phyloP scores from a whole-genome alignment of 495 filamentous ascomycete species.

The Xylaria bambusicola region DNA sequence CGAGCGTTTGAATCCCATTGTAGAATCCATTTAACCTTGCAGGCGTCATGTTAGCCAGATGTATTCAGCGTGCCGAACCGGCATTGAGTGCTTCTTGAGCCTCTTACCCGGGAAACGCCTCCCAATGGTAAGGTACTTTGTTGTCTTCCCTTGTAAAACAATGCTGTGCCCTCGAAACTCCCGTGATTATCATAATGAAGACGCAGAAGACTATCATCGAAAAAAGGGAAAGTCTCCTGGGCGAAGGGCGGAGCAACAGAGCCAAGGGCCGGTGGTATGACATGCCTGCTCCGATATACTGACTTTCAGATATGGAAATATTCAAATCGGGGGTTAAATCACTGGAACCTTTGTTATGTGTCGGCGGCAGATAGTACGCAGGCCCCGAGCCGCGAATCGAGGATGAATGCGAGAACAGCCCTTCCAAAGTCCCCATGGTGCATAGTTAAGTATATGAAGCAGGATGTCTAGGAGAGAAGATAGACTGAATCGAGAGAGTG shows the following conservation, averaged over 20 bases:
- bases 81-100: constrained; percentile 4
- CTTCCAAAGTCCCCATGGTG: constrained; percentile 26
- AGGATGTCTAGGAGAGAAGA: not conserved
- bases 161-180: constrained; percentile 25
- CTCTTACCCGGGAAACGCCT: constrained; percentile 21
- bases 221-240: constrained; percentile 26
- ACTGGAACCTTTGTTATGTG: constrained; percentile 27
- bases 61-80: constrained; percentile 6
- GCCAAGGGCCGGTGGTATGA: constrained; percentile 21
- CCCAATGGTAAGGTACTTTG: constrained; percentile 29
- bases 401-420: constrained; percentile 24
- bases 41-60: not conserved
- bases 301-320: constrained; percentile 20
- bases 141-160: constrained; percentile 23
- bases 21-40: constrained; percentile 64
- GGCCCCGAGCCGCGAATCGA: constrained; percentile 21
- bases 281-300: constrained; percentile 21
- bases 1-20: constrained; percentile 66
- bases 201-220: constrained; percentile 25
- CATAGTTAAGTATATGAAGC: not conserved
- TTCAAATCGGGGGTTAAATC: constrained; percentile 23
- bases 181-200: constrained; percentile 24
- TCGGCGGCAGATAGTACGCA: constrained; percentile 26
- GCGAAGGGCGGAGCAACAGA: constrained; percentile 27
- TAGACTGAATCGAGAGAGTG: too few relatives aligned